Conservation (phyloP, 305 asterid genomes). For the Plantago coronopus region DNA sequence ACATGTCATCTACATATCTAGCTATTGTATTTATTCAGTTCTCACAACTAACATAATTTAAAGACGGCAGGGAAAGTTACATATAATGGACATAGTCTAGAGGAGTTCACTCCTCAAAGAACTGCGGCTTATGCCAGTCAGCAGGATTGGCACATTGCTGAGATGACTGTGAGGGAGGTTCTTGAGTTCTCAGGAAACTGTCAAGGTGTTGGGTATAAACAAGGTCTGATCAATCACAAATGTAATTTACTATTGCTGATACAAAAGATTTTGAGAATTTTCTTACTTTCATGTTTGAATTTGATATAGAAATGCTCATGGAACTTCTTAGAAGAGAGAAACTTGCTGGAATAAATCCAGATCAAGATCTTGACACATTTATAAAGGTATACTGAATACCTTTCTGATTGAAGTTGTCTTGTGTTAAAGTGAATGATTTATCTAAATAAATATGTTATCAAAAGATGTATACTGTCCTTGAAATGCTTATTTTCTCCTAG, state of each 20-base stretch:
- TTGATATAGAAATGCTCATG: slow-evolving; percentile 54
- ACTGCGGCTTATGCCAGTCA: slow-evolving; percentile 72
- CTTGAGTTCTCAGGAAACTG: slow-evolving; percentile 66
- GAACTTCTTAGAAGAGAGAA: slow-evolving; percentile 72
- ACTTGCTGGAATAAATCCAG: slow-evolving; percentile 58
- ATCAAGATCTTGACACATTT: slow-evolving; percentile 59
- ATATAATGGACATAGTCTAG: slow-evolving; percentile 59
- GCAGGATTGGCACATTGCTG: slow-evolving; percentile 71
- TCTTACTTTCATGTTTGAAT: slow-evolving; percentile 20
- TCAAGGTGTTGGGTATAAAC: slow-evolving; percentile 63
- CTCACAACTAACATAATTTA: slow-evolving; percentile 39
- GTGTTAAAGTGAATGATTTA: slow-evolving; percentile 8
- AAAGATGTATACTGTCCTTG: slow-evolving; percentile 20
- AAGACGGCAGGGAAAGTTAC: slow-evolving; percentile 71
- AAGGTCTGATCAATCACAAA: slow-evolving; percentile 38
- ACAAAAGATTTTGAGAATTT: not conserved
- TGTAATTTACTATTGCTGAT: slow-evolving; percentile 13
- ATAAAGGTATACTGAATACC: slow-evolving; percentile 62
- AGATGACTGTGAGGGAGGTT: slow-evolving; percentile 82
- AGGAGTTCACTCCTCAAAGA: slow-evolving; percentile 71
- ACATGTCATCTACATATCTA: slow-evolving; percentile 15
- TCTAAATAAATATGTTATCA: slow-evolving; percentile 8
- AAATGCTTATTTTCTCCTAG: slow-evolving; percentile 54
- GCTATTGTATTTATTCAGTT: slow-evolving; percentile 20
- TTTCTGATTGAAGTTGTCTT: slow-evolving; percentile 23